Conservation (phyloP, 805 yeast genomes). For the Cyberlindnera bimundalis region DNA sequence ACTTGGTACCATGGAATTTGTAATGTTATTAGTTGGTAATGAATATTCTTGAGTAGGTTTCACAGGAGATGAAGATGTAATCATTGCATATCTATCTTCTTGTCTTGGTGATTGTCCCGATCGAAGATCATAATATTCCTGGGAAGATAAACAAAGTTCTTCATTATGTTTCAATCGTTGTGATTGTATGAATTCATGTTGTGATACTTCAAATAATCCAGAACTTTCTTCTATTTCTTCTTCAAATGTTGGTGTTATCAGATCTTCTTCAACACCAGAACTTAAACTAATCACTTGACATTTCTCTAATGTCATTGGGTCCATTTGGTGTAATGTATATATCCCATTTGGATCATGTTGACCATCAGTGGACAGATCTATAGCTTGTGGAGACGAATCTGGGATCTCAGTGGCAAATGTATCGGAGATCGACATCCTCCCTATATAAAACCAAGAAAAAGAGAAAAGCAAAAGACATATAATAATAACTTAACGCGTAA, state of each 20-base stretch:
- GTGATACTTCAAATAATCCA: slow-evolving; percentile 16
- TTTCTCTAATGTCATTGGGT: too few relatives aligned
- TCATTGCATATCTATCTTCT: not conserved
- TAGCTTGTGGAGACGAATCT: slow-evolving; percentile 20
- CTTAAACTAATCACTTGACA: slow-evolving; percentile 5
- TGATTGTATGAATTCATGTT: slow-evolving; percentile 13
- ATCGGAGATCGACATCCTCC: slow-evolving; percentile 3
- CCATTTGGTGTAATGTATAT: slow-evolving; percentile 2
- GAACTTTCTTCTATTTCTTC: slow-evolving; percentile 8
- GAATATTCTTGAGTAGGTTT: not conserved
- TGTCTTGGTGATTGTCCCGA: slow-evolving; percentile 15
- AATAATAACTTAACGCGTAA: too few relatives aligned
- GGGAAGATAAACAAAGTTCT: too few relatives aligned
- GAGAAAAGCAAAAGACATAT: too few relatives aligned
- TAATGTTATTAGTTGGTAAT: not conserved
- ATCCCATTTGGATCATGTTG: slow-evolving; percentile 6
- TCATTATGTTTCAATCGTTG: slow-evolving; percentile 7
- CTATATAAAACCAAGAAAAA: too few relatives aligned
- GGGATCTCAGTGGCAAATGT: slow-evolving; percentile 8
- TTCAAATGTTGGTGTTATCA: not conserved
- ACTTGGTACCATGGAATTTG: slow-evolving; percentile 13
- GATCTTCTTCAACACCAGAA: slow-evolving; percentile 4
- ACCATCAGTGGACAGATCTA: slow-evolving; percentile 16
- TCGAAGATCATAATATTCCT: slow-evolving; percentile 10
- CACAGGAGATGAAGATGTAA: slow-evolving; percentile 12